Base-by-base conservation (phyloP, 2,329 filamentous ascomycete species). In the Byssoonygena ceratinophila region DNA sequence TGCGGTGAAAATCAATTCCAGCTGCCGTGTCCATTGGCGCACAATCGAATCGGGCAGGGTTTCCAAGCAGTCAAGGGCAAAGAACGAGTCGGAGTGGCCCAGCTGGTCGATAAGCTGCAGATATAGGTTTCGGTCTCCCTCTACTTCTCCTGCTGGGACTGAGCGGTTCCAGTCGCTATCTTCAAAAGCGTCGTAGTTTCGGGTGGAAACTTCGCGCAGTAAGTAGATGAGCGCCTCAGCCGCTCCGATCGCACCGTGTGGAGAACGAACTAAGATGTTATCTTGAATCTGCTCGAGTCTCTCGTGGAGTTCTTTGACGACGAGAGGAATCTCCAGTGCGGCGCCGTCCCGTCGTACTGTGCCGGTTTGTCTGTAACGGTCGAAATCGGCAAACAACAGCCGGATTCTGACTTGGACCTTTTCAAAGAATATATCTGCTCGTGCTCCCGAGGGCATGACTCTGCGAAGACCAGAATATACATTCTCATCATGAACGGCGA, bases 381-480 rank as follows among this genome's bases (percentile, higher is more conserved):
- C 66, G 43, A 75, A 73, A 46, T 67, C 62, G 8, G 56, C 54
- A 7, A 73, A 57, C 4, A 72, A 55, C 32, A 61, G 61, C 16
- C 65, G 64, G 2, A 59, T 63, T 25, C 65, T 64, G 44, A 65
- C 60, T 52, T 66, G 63, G 11, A 69, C 55, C 54, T 74, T 75
- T 55, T 73, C 66, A 51, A 71, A 69, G 58, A 72, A 75, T 37
- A 69, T 68, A 4, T 63, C 64, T 1, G 71, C 69, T 51, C 72
- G 70, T 1, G 66, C 66, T 0, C 67, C 66, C 2, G 67, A 57
- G 0, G 70, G 67, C 63, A 74, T 71, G 2, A 67, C 66, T 50
- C 69, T 69, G 55, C 67, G 68, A 16, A 75, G 63, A 46, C 66
- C 66, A 16, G 60, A 59, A 55, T 66, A 74, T 23, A 71, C 64